A percentile compares a stretch with the other conserved stretches of the same genome.
Conservation (phyloP, 2,329 filamentous ascomycete species). For the Phyllosticta citriasiana region DNA sequence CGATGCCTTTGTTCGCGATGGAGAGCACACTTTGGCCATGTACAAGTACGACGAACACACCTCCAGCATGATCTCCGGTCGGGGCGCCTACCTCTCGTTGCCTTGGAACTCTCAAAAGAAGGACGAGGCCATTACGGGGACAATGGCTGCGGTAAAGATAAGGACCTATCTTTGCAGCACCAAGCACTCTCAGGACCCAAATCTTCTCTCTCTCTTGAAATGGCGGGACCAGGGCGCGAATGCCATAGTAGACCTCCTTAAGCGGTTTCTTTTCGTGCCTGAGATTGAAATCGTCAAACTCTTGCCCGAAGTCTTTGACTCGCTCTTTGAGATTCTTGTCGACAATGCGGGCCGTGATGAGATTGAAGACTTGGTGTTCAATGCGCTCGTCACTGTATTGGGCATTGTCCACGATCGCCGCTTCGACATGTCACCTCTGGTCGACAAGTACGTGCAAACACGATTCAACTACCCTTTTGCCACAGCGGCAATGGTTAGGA, state of each 20-base stretch:
- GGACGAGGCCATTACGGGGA: slow-evolving; percentile 64
- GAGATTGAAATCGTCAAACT: slow-evolving; percentile 98
- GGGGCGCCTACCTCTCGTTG: slow-evolving; percentile 76
- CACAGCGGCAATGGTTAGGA: slow-evolving; percentile 76
- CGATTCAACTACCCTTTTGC: slow-evolving; percentile 91
- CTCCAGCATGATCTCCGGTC: slow-evolving; percentile 60
- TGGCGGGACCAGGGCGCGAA: slow-evolving; percentile 71
- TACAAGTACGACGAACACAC: slow-evolving; percentile 92
- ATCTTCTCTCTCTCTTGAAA: slow-evolving; percentile 70
- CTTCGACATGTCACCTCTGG: slow-evolving; percentile 82
- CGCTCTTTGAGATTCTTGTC: slow-evolving; percentile 82
- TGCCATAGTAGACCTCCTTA: slow-evolving; percentile 63
- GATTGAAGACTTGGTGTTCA: slow-evolving; percentile 87
- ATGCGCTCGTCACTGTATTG: slow-evolving; percentile 76
- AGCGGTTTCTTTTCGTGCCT: slow-evolving; percentile 81
- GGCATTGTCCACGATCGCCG: slow-evolving; percentile 90
- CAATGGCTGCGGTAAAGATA: slow-evolving; percentile 66
- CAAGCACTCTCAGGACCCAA: slow-evolving; percentile 83
- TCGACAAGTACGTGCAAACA: slow-evolving; percentile 81
- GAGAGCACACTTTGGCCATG: slow-evolving; percentile 66
- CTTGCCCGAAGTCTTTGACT: slow-evolving; percentile 77
- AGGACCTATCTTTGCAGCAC: slow-evolving; percentile 91
- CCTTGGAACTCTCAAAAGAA: slow-evolving; percentile 71
- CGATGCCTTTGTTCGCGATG: slow-evolving; percentile 81
- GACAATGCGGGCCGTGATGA: slow-evolving; percentile 87